Evolutionary conservation across 2,329 filamentous ascomycete species (phyloP).

Genomic region (Ustulina deusta): DNA sequence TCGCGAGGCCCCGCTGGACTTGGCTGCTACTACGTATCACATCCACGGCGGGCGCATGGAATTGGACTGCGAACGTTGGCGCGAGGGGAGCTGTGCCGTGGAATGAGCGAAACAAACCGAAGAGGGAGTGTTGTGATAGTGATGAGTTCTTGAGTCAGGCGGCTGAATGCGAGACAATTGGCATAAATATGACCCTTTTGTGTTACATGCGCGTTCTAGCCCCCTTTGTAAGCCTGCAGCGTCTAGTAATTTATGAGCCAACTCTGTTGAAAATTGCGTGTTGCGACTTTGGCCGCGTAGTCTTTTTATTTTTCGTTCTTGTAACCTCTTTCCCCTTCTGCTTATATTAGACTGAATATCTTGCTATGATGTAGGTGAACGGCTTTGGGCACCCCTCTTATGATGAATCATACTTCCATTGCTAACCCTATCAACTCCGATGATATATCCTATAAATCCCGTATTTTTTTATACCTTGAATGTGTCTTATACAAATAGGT

Average conservation of each 20-base stretch:
- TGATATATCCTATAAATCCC: too few relatives aligned
- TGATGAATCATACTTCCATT: neutral
- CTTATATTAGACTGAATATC: neutral
- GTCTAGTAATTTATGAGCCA: too few relatives aligned
- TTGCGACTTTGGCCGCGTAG: too few relatives aligned
- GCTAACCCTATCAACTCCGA: too few relatives aligned
- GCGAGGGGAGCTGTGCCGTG: neutral
- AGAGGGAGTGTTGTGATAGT: neutral
- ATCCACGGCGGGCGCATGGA: slow-evolving; percentile 6
- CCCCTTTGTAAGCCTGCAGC: too few relatives aligned
- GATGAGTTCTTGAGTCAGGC: too few relatives aligned
- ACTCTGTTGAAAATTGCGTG: too few relatives aligned
- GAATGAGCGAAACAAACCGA: neutral
- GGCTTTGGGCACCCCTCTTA: neutral
- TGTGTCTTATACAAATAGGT: too few relatives aligned
- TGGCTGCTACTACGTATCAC: slow-evolving; percentile 20
- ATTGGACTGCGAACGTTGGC: slow-evolving; percentile 9
- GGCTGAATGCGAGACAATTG: neutral
- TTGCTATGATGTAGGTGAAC: neutral
- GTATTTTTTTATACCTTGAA: too few relatives aligned
- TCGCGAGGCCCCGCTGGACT: slow-evolving; percentile 8
- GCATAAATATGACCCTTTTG: too few relatives aligned
- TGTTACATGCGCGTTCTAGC: too few relatives aligned
- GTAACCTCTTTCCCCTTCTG: neutral
- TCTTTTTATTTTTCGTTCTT: neutral